Evolutionary conservation across 345 rosid genomes (phyloP).

Genomic region (Rubroshorea leprosula): DNA sequence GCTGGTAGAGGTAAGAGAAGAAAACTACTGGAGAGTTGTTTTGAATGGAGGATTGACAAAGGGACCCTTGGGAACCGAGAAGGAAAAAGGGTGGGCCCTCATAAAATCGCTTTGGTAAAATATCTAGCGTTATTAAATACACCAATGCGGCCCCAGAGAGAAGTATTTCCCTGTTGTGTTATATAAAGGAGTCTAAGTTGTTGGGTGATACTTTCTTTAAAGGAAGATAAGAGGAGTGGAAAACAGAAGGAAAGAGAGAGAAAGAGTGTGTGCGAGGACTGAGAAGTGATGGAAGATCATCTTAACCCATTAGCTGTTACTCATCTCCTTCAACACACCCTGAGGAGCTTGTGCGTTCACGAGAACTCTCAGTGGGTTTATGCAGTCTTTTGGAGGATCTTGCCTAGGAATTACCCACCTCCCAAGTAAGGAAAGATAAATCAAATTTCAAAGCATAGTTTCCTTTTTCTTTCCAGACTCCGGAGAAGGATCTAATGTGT

Average conservation of each 20-base stretch:
- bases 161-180: constrained; percentile 35
- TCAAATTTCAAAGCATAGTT: constrained; percentile 4
- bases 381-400: constrained; percentile 99
- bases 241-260: constrained; percentile 1
- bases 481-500: constrained; percentile 10
- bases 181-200: constrained; percentile 48
- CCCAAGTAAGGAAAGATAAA: constrained; percentile 65
- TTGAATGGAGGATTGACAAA: constrained; percentile 23
- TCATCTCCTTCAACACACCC: constrained; percentile 96
- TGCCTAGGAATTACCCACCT: constrained; percentile 96
- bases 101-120: constrained; percentile 31
- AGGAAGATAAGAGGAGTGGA: constrained; percentile 20
- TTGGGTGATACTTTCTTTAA: constrained; percentile 44
- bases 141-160: constrained; percentile 12
- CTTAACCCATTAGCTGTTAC: constrained; percentile 75
- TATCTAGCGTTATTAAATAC: constrained; percentile 24
- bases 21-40: constrained; percentile 20
- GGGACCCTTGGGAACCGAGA: constrained; percentile 25
- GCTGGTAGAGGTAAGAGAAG: constrained; percentile 2
- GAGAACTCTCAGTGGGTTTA: constrained; percentile 95
- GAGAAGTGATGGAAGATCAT: constrained; percentile 69
- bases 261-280: constrained; percentile 9
- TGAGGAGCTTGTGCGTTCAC: constrained; percentile 84
- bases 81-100: constrained; percentile 30
- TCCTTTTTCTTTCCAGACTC: constrained; percentile 7